These are phyloP conservation scores for Aspergillus terreus DNA, from an alignment of 2,329 filamentous ascomycete genomes.

Conservation along the genomic window DNA sequence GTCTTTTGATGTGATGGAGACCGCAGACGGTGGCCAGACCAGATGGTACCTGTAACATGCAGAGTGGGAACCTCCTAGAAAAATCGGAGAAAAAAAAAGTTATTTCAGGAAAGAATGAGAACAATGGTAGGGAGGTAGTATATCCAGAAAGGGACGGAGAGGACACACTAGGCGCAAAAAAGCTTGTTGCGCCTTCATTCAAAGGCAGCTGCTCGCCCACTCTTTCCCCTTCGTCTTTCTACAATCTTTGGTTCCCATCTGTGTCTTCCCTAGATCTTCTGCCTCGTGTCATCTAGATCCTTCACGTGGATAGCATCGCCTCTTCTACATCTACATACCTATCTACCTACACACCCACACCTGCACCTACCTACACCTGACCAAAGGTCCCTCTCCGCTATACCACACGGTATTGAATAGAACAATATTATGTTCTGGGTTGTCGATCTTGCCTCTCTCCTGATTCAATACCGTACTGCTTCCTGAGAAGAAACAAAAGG, in stretches of 20 bases:
- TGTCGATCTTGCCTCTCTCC: constrained; percentile 15
- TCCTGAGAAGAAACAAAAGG: constrained; percentile 11
- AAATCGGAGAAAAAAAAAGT: constrained; percentile 17
- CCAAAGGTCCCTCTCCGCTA: not conserved
- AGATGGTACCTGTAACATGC: constrained; percentile 20
- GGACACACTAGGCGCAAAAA: constrained; percentile 5
- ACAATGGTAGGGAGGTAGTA: constrained; percentile 1
- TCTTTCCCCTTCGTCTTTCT: constrained; percentile 7
- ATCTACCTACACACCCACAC: not conserved
- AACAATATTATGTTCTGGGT: constrained; percentile 18
- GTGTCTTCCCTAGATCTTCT: constrained; percentile 5
- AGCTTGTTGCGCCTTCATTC: constrained; percentile 16
- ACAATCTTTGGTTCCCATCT: not conserved
- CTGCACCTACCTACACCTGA: not conserved
- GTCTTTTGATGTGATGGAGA: constrained; percentile 13
- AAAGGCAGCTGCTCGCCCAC: constrained; percentile 19
- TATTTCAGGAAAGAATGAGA: constrained; percentile 13
- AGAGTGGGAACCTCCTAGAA: constrained; percentile 20
- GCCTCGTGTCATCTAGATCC: not conserved
- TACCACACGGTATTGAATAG: not conserved
- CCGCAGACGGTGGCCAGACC: constrained; percentile 21
- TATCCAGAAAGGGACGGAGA: not conserved
- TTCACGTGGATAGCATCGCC: not conserved
- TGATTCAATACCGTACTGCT: constrained; percentile 22
- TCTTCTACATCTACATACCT: not conserved